Evolutionary conservation across 768 basidiomycete genomes (phyloP).

Genomic region (Tricholomella constricta): DNA sequence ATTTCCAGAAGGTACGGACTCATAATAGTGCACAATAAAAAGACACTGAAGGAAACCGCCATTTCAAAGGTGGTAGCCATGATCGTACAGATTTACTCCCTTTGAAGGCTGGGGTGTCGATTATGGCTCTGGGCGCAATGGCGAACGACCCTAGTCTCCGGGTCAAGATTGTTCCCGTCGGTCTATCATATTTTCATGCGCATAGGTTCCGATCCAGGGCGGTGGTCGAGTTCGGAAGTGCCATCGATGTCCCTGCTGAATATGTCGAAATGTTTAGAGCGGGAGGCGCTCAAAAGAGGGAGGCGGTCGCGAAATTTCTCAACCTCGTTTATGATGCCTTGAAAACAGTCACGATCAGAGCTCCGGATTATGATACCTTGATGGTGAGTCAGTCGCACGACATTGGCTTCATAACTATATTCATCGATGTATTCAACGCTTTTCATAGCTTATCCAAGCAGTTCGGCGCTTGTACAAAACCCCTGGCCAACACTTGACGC

Average conservation of each 20-base stretch:
- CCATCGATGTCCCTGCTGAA: conserved; percentile 89
- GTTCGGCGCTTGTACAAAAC: conserved; percentile 91
- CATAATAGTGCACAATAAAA: neutral
- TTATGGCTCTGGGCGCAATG: conserved; percentile 99
- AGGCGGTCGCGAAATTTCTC: conserved; percentile 86
- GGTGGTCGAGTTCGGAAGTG: conserved; percentile 94
- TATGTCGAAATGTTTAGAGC: conserved; percentile 88
- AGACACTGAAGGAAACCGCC: conserved; percentile 7
- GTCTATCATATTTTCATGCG: conserved; percentile 73
- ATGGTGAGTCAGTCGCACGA: conserved; percentile 62
- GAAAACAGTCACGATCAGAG: conserved; percentile 94
- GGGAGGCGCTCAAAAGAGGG: conserved; percentile 85
- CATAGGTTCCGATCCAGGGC: conserved; percentile 94
- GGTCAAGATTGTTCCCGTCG: conserved; percentile 91
- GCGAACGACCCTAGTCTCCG: conserved; percentile 81
- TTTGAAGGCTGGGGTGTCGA: conserved; percentile 94
- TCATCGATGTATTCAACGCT: conserved; percentile 4
- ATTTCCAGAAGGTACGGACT: conserved; percentile 86
- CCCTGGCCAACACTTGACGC: conserved; percentile 89
- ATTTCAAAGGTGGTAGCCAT: conserved; percentile 84
- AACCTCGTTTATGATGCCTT: conserved; percentile 91
- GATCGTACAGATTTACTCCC: conserved; percentile 96
- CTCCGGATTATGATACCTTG: conserved; percentile 96
- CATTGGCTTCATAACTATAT: conserved; percentile 6
- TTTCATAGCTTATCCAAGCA: conserved; percentile 85